These are phyloP conservation scores for Ogataea wickerhamii DNA, from an alignment of 805 yeast genomes.

Conservation along the genomic window DNA sequence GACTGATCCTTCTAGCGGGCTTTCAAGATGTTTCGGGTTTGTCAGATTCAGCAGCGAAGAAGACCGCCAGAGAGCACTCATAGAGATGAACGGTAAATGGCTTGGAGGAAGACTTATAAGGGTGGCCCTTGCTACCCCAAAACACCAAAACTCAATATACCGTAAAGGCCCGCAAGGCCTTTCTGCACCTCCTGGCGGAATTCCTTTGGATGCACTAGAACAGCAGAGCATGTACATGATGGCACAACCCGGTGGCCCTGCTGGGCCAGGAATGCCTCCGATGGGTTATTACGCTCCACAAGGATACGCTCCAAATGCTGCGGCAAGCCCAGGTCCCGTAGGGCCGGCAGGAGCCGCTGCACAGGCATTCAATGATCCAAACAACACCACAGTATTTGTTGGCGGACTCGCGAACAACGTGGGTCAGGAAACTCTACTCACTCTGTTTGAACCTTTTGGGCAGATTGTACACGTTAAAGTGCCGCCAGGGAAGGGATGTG, in stretches of 20 bases:
- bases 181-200: conserved; percentile 13
- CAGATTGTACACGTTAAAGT: conserved; percentile 63
- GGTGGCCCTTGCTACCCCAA: conserved; percentile 77
- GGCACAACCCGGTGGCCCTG: conserved; percentile 15
- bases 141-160: conserved; percentile 36
- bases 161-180: conserved; percentile 16
- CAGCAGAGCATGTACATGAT: conserved; percentile 23
- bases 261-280: conserved; percentile 19
- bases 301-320: conserved; percentile 15
- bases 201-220: conserved; percentile 22
- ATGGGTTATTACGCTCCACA: conserved; percentile 27
- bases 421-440: conserved; percentile 55
- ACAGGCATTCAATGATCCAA: conserved; percentile 46
- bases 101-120: conserved; percentile 73
- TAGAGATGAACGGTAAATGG: conserved; percentile 77
- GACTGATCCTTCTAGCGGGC: conserved; percentile 80
- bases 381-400: conserved; percentile 69
- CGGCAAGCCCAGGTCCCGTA: conserved; percentile 3
- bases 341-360: conserved; percentile 16
- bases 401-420: conserved; percentile 66
- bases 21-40: conserved; percentile 77
- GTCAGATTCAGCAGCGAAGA: conserved; percentile 69
- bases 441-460: conserved; percentile 74
- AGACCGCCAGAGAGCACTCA: conserved; percentile 64
- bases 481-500: conserved; percentile 79